Conservation (phyloP, 345 rosid species). For the Carallia pectinifolia region DNA sequence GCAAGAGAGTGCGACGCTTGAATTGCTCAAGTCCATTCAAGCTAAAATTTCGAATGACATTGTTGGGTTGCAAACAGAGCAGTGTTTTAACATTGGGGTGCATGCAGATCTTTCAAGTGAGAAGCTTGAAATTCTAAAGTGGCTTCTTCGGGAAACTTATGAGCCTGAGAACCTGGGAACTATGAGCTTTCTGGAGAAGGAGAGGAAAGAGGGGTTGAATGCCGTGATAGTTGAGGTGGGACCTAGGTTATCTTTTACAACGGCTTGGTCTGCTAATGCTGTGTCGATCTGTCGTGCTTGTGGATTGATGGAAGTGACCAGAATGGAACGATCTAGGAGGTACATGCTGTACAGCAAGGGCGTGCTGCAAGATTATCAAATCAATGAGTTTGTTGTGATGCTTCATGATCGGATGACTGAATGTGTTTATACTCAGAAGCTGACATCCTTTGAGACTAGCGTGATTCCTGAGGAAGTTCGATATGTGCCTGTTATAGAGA, state of each 20-base stretch:
- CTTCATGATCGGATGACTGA: constrained; percentile 95
- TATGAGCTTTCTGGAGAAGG: constrained; percentile 75
- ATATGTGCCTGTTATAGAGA: constrained; percentile 79
- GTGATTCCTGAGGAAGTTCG: constrained; percentile 70
- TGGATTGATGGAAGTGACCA: constrained; percentile 69
- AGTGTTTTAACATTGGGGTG: constrained; percentile 79
- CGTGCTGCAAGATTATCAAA: constrained; percentile 48
- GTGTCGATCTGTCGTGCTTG: constrained; percentile 80
- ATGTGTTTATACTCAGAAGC: constrained; percentile 58
- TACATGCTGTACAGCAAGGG: constrained; percentile 65
- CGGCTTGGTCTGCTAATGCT: constrained; percentile 94
- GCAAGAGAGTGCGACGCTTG: constrained; percentile 66
- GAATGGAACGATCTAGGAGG: constrained; percentile 88
- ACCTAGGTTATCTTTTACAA: constrained; percentile 81
- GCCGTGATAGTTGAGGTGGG: constrained; percentile 75
- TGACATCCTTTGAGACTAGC: constrained; percentile 65
- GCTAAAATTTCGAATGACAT: constrained; percentile 63
- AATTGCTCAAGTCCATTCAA: constrained; percentile 63
- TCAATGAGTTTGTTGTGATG: constrained; percentile 65
- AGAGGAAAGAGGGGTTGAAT: constrained; percentile 58
- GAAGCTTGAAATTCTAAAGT: constrained; percentile 56
- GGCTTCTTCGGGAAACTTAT: constrained; percentile 90
- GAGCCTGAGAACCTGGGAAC: constrained; percentile 83
- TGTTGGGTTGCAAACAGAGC: constrained; percentile 74
- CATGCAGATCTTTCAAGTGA: constrained; percentile 38